Conservation (phyloP, 768 basidiomycete genomes). For the Lentinus brumalis region DNA sequence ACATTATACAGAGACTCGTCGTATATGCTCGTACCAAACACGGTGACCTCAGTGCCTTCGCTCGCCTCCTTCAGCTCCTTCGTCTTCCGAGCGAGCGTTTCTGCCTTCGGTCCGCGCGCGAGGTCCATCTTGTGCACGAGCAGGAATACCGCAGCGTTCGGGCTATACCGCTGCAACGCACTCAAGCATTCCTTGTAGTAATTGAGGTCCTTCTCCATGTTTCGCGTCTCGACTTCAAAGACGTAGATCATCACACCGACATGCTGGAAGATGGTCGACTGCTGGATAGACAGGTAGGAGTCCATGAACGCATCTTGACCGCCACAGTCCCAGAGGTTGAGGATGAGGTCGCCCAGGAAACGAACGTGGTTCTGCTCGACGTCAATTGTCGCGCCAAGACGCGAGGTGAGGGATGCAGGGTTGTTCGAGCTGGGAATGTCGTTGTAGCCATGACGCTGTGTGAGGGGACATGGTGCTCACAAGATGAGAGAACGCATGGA, state of each 20-base stretch:
- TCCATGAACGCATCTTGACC: conserved; percentile 99
- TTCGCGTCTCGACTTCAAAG: conserved; percentile 90
- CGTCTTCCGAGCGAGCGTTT: conserved; percentile 69
- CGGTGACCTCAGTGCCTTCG: conserved; percentile 59
- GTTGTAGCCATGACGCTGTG: conserved; percentile 5
- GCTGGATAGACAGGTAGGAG: conserved; percentile 89
- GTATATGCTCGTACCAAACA: conserved; percentile 95
- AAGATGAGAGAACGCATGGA: conserved; percentile 99
- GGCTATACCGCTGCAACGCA: conserved; percentile 75
- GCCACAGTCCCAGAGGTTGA: conserved; percentile 98
- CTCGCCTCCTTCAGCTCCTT: conserved; percentile 73
- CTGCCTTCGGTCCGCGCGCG: conserved; percentile 61
- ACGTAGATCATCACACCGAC: conserved; percentile 99
- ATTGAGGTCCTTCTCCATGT: conserved; percentile 82
- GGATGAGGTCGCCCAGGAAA: conserved; percentile 92
- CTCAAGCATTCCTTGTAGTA: conserved; percentile 93
- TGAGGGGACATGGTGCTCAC: conserved; percentile 50
- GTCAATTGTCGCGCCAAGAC: conserved; percentile 95
- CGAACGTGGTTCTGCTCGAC: conserved; percentile 98
- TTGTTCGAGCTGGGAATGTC: conserved; percentile 77
- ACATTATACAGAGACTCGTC: conserved; percentile 93
- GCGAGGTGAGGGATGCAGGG: conserved; percentile 86
- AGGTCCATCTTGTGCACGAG: conserved; percentile 99
- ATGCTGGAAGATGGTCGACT: conserved; percentile 93
- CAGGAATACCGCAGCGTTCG: conserved; percentile 84